Evolutionary conservation across 768 basidiomycete species (phyloP).

Genomic region (Tephrocybe sp.): DNA sequence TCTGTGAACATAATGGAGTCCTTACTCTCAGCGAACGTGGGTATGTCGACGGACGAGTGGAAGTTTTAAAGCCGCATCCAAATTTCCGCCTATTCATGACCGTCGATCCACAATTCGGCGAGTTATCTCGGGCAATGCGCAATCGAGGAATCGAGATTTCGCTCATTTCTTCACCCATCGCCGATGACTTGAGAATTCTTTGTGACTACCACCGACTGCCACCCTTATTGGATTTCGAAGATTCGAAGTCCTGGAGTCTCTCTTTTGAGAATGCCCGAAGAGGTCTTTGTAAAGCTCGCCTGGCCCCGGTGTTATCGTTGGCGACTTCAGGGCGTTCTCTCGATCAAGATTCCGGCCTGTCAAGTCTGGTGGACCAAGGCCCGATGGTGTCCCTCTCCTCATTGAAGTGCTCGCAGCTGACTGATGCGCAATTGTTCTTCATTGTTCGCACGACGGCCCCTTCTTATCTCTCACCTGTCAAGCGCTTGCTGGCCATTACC

Average conservation of each 20-base stretch:
- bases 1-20: conserved; percentile 85
- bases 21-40: conserved; percentile 91
- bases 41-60: conserved; percentile 71
- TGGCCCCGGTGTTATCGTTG: conserved; percentile 4
- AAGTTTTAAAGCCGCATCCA: conserved; percentile 79
- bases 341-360: conserved; percentile 50
- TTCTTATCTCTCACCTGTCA: conserved; percentile 28
- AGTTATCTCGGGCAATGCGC: conserved; percentile 96
- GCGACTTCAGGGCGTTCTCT: conserved; percentile 41
- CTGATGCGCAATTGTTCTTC: conserved; percentile 34
- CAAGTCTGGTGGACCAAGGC: conserved; percentile 39
- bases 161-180: conserved; percentile 34
- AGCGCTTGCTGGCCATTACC: conserved; percentile 24
- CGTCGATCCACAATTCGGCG: conserved; percentile 87
- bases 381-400: conserved; percentile 29
- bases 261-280: conserved; percentile 37
- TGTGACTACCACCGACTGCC: conserved; percentile 54
- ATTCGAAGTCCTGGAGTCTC: conserved; percentile 15
- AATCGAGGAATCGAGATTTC: conserved; percentile 92
- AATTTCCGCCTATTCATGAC: conserved; percentile 94
- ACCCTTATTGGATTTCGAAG: conserved; percentile 6
- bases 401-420: conserved; percentile 9
- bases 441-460: conserved; percentile 34
- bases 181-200: conserved; percentile 49
- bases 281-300: conserved; percentile 22